Conservation (phyloP, 2,329 filamentous ascomycete species). For the Laburnicola sp. region DNA sequence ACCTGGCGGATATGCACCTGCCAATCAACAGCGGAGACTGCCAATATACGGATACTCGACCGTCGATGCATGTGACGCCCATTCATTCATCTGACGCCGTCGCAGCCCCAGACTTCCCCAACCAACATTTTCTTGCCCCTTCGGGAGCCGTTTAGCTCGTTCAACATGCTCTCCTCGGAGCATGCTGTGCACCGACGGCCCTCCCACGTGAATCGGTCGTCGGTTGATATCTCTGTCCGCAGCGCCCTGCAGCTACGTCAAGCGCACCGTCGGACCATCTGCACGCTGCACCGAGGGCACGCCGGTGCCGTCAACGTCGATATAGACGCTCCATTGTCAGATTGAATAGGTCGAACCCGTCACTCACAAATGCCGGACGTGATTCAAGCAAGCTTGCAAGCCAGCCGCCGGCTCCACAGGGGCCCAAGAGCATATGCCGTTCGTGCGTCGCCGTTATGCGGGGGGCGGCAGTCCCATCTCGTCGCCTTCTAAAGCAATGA, state of each 20-base stretch:
- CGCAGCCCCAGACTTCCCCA: neutral
- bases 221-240: neutral
- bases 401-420: conserved; percentile 18
- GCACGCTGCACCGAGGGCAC: neutral
- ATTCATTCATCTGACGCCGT: too few species aligned
- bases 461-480: conserved; percentile 21
- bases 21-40: neutral
- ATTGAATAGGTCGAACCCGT: conserved; percentile 18
- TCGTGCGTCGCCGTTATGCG: conserved; percentile 22
- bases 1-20: neutral
- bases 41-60: neutral
- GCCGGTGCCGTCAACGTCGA: conserved; percentile 2
- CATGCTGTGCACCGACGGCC: too few species aligned
- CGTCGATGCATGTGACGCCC: neutral
- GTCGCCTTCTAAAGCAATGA: conserved; percentile 26
- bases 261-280: neutral
- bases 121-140: too few species aligned
- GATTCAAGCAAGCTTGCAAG: conserved; percentile 15
- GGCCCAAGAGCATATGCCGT: conserved; percentile 30
- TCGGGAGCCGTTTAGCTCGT: too few species aligned
- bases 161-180: neutral
- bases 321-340: conserved; percentile 20
- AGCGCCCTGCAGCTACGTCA: neutral
- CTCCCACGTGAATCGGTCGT: neutral
- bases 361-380: conserved; percentile 25